These are phyloP conservation scores for Solanum hybrid DNA, from an alignment of 305 asterid genomes.

Conservation along the genomic window DNA sequence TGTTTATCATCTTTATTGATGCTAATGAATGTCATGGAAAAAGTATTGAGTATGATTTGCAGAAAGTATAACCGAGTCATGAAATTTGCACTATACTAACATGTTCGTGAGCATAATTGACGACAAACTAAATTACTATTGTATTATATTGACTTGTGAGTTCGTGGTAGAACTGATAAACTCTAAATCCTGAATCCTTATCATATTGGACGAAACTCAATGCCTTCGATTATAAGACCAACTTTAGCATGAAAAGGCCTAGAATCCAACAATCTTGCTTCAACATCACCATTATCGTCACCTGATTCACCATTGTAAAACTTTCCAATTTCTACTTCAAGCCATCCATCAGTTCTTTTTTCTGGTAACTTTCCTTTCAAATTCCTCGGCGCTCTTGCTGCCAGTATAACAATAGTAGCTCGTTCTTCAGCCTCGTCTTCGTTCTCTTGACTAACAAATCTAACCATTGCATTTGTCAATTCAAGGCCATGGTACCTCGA, in stretches of 20 bases:
- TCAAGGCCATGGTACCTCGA: constrained; percentile 22
- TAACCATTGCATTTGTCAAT: constrained; percentile 22
- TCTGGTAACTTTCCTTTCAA: neutral
- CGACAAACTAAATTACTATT: neutral
- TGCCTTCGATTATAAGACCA: constrained; percentile 3
- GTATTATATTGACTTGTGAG: neutral
- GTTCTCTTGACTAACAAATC: constrained; percentile 6
- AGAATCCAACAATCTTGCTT: neutral
- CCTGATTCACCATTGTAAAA: neutral
- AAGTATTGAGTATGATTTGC: too few relatives aligned
- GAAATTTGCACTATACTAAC: neutral
- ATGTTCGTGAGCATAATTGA: neutral
- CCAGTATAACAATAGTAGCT: neutral
- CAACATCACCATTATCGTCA: neutral
- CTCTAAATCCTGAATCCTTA: neutral
- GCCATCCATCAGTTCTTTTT: neutral
- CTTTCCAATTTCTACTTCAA: neutral
- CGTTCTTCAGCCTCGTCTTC: neutral
- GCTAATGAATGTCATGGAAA: too few relatives aligned
- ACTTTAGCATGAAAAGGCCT: neutral
- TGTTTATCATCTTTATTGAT: neutral
- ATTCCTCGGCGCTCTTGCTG: neutral
- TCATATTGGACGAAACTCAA: constrained; percentile 5
- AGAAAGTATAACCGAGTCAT: too few relatives aligned
- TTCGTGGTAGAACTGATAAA: neutral